phyloP scores from a whole-genome alignment of 495 filamentous ascomycete species.

The Xylaria palmicola region DNA sequence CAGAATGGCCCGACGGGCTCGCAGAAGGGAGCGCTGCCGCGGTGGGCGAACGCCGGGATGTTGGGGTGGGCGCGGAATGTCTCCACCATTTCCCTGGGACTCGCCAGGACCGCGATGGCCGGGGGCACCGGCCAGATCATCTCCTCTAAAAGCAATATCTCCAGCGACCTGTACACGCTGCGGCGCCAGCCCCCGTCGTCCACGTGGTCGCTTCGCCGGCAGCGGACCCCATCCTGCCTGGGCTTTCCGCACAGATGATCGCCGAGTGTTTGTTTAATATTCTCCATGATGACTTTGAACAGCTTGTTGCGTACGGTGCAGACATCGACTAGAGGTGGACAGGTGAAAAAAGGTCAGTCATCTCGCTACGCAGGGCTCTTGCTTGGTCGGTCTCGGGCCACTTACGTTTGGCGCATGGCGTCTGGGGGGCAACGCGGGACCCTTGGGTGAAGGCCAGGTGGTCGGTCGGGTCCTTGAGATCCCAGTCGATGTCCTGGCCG shows the following conservation, averaged over 20 bases:
- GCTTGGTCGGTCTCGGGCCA: background rate
- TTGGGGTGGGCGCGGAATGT: constrained; percentile 9
- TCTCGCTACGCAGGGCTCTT: background rate
- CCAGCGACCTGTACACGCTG: background rate
- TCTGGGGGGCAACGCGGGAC: background rate
- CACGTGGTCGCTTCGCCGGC: background rate
- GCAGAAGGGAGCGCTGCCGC: background rate
- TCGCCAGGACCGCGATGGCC: background rate
- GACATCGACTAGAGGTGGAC: constrained; percentile 7
- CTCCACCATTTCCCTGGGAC: background rate
- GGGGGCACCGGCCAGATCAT: constrained; percentile 10
- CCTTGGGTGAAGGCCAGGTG: constrained; percentile 2
- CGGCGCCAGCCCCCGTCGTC: constrained; percentile 3
- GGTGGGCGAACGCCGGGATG: constrained; percentile 7
- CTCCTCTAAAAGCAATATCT: background rate
- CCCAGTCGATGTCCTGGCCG: background rate
- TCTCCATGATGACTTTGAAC: constrained; percentile 1
- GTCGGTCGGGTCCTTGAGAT: constrained; percentile 3
- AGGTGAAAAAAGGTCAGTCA: background rate
- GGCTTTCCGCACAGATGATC: background rate
- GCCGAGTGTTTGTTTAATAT: constrained; percentile 4
- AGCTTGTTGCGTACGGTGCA: background rate
- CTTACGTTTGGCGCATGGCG: constrained; percentile 7
- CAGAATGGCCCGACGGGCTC: constrained; percentile 1
- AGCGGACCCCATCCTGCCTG: background rate